Evolutionary conservation across 768 basidiomycete genomes (phyloP), one percentile per base, ranked within the genome.

Genomic region (Suillus cothurnatus): DNA sequence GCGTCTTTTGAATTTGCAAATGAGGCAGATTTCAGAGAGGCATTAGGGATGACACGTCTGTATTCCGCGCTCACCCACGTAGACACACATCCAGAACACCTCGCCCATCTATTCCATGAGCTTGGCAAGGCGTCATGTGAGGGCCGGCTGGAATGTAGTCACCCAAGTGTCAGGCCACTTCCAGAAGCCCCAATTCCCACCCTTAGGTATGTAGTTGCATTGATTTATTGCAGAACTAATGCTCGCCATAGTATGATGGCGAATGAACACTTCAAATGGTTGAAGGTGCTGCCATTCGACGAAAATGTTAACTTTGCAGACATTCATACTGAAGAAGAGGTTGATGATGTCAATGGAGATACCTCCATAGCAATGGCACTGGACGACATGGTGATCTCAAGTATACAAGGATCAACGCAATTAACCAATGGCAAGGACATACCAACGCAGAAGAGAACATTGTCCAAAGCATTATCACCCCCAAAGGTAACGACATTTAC

Each of bases 391-490:
- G 2, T 14, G 12, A 39, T 39, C 6, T 39, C 38, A 2, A 6
- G 38, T 4, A 6, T 9, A 1, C 15, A 39, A 14, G 38, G 15
- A 5, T 39, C 15, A 15, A 1, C 9, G 15, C 14, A 39, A 4
- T 1, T 15, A 0, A 4, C 6, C 1, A 5, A 39, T 6, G 15
- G 4, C 6, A 3, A 39, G 14, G 38, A 15, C 1, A 1, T 15
- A 39, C 38, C 14, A 39, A 39, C 15, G 3, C 38, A 5, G 4
- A 39, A 39, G 11, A 14, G 38, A 15, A 39, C 38, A 3, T 5
- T 11, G 1, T 39, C 38, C 14, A 39, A 15, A 14, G 38, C 15
- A 6, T 15, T 39, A 15, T 39, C 38, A 39, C 38, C 38, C 12
- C 38, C 38, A 4, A 39, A 39, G 38, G 38, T n/a, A n/a, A n/a